Evolutionary conservation across 257 asterid species (phyloP).

Genomic region (Cinchona pubescens): DNA sequence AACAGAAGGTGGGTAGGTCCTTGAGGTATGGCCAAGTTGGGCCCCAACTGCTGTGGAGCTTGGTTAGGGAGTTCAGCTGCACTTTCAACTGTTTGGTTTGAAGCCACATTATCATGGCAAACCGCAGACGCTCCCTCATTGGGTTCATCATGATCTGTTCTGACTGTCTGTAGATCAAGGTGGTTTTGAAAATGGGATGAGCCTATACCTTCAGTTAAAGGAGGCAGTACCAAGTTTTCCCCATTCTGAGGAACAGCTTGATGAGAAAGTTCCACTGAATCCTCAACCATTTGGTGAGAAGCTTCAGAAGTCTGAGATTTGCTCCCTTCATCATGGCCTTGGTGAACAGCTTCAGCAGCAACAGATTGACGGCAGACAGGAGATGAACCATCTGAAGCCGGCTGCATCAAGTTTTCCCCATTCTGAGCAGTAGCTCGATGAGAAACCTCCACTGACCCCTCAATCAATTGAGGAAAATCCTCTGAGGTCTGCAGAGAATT

Average conservation of each 20-base stretch:
- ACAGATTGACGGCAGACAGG: not conserved
- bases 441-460: constrained; percentile 20
- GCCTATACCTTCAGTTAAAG: constrained; percentile 12
- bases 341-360: not conserved
- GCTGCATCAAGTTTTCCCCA: not conserved
- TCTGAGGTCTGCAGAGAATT: constrained; percentile 30
- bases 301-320: constrained; percentile 30
- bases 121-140: constrained; percentile 14
- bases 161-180: constrained; percentile 6
- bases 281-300: constrained; percentile 24
- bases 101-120: constrained; percentile 20
- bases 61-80: constrained; percentile 25
- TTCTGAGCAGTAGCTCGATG: constrained; percentile 6
- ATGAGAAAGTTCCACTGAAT: constrained; percentile 16
- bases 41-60: constrained; percentile 15
- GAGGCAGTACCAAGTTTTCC: constrained; percentile 17
- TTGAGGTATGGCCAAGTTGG: constrained; percentile 14
- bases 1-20: constrained; percentile 20
- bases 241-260: constrained; percentile 18
- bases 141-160: constrained; percentile 15
- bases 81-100: constrained; percentile 18
- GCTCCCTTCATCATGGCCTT: not conserved
- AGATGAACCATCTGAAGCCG: not conserved
- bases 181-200: constrained; percentile 9
- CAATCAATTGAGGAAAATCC: constrained; percentile 25